These are phyloP conservation scores for Diplocarpon rosae DNA, from an alignment of 2,329 filamentous ascomycete genomes.

Conservation along the genomic window DNA sequence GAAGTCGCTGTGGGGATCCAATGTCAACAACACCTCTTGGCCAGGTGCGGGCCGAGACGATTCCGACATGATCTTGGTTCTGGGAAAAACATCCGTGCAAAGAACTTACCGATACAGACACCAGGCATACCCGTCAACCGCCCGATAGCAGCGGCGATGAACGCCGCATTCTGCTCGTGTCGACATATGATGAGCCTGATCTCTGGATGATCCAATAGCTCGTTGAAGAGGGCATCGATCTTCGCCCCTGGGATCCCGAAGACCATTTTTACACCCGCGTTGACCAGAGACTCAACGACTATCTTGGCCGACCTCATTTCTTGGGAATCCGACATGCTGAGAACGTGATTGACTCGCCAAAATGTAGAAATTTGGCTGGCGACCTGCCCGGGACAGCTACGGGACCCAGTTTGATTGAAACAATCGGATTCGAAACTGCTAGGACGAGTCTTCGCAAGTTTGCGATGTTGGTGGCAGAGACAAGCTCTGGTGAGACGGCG, in stretches of 20 bases:
- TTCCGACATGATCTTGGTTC: too few relatives aligned
- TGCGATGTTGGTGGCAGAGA: too few relatives aligned
- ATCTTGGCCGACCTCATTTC: background rate
- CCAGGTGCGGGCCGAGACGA: too few relatives aligned
- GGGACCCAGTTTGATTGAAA: too few relatives aligned
- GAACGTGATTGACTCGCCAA: too few relatives aligned
- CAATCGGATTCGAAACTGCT: too few relatives aligned
- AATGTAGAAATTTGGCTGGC: too few relatives aligned
- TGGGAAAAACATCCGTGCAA: too few relatives aligned
- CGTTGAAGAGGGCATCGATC: conserved; percentile 38
- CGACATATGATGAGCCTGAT: conserved; percentile 37
- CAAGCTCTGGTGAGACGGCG: too few relatives aligned
- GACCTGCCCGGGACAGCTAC: too few relatives aligned
- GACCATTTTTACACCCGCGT: conserved; percentile 34
- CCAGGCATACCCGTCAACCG: conserved; percentile 31
- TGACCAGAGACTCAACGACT: conserved; percentile 11
- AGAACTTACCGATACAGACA: background rate
- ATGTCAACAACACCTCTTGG: conserved; percentile 22
- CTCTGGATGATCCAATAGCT: conserved; percentile 34
- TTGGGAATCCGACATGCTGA: background rate
- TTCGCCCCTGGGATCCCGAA: conserved; percentile 39
- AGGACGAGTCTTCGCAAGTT: too few relatives aligned
- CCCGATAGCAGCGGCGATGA: conserved; percentile 37
- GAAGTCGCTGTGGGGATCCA: conserved; percentile 34
- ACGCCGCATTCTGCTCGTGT: conserved; percentile 39